A percentile compares a stretch with the other conserved stretches of the same genome.
These are phyloP conservation scores for Andrographis paniculata DNA, from an alignment of 305 asterid species.

Conservation along the genomic window DNA sequence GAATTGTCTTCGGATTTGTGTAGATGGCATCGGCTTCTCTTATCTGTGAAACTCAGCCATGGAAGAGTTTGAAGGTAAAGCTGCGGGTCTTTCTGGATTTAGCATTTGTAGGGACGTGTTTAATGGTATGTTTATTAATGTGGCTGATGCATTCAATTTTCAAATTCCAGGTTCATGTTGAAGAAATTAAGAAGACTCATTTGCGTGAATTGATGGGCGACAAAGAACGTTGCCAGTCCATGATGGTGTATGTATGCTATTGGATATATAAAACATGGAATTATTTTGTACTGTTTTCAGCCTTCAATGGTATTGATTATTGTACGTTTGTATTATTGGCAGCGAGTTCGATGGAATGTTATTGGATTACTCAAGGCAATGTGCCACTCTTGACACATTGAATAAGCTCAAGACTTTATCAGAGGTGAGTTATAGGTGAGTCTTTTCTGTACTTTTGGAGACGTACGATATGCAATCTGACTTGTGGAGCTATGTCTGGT, in stretches of 20 bases:
- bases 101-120: background rate
- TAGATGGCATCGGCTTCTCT: constrained; percentile 50
- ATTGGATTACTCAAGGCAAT: constrained; percentile 87
- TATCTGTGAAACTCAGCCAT: constrained; percentile 36
- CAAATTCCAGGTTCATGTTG: constrained; percentile 87
- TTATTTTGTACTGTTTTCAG: background rate
- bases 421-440: constrained; percentile 45
- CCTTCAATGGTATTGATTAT: constrained; percentile 6
- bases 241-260: constrained; percentile 80
- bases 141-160: constrained; percentile 21
- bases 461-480: constrained; percentile 4
- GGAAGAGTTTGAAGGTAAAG: constrained; percentile 50
- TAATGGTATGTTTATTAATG: constrained; percentile 10
- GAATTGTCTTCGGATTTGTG: background rate
- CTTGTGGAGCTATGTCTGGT: constrained; percentile 21
- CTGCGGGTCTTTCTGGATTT: background rate
- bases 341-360: constrained; percentile 83
- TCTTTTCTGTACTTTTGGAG: constrained; percentile 14
- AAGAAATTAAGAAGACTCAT: constrained; percentile 72
- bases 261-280: background rate
- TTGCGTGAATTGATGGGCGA: constrained; percentile 76
- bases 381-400: constrained; percentile 68
- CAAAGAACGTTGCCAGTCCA: constrained; percentile 64
- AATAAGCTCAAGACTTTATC: constrained; percentile 60
- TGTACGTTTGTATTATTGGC: constrained; percentile 11